phyloP scores from a whole-genome alignment of 805 yeast genomes.

The Saccharomycopsis sp. region DNA sequence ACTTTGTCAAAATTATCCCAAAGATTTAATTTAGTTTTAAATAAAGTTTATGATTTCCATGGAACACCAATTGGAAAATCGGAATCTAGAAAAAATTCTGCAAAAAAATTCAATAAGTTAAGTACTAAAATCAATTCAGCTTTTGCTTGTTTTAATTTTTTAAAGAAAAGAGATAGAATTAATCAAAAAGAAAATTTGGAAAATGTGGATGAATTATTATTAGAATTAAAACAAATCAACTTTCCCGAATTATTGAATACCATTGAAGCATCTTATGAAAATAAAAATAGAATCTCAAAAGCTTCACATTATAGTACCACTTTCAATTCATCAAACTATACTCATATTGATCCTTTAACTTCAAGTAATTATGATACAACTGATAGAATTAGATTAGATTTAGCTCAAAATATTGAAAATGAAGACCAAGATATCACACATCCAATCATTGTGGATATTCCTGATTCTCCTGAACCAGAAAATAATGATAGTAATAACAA shows the following conservation, averaged over 20 bases:
- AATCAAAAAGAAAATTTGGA: conserved; percentile 21
- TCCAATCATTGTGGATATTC: no score
- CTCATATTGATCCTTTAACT: conserved; percentile 11
- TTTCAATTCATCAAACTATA: conserved; percentile 1
- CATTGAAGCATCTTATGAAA: conserved; percentile 11
- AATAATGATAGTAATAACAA: no score
- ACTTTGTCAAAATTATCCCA: conserved; percentile 15
- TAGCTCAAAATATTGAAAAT: no score
- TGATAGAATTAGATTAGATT: conserved; percentile 10
- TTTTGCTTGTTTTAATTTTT: conserved; percentile 25
- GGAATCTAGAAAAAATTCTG: no score
- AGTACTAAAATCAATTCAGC: conserved; percentile 11
- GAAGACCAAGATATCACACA: no score
- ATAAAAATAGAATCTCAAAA: conserved; percentile 4
- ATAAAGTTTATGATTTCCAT: conserved; percentile 4
- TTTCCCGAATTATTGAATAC: conserved; percentile 1
- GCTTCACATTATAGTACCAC: not conserved
- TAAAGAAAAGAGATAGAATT: conserved; percentile 25
- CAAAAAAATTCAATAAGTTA: no score
- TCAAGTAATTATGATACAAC: conserved; percentile 14
- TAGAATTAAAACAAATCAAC: conserved; percentile 7
- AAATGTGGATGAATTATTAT: conserved; percentile 17
- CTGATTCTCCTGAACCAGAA: no score
- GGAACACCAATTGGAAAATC: not conserved
- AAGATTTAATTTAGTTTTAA: conserved; percentile 12